Conservation (phyloP, 179 eudicot genomes). For the Gypsophila paniculata region DNA sequence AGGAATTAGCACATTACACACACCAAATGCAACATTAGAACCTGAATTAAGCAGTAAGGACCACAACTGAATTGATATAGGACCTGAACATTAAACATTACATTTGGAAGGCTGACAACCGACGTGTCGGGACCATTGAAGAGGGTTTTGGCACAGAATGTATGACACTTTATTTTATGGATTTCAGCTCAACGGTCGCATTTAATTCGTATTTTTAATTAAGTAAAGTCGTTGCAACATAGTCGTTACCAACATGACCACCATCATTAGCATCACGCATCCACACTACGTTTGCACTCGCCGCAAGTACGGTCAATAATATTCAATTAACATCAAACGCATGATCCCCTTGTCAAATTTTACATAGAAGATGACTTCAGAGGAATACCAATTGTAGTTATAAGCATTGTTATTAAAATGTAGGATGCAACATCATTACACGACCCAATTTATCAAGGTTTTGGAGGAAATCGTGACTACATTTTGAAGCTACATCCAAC, state of each 20-base stretch:
- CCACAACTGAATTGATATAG: not conserved
- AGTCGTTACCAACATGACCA: slow-evolving; percentile 2
- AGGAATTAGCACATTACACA: no score
- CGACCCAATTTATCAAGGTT: no score
- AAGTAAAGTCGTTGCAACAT: not conserved
- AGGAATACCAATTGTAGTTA: no score
- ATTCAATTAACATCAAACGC: slow-evolving; percentile 1
- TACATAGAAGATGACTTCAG: no score
- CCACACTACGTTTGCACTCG: slow-evolving; percentile 8
- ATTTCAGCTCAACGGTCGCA: not conserved
- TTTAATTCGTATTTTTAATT: no score
- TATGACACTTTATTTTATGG: not conserved
- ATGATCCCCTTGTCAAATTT: no score
- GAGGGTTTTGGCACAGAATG: slow-evolving; percentile 11
- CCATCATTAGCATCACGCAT: slow-evolving; percentile 10
- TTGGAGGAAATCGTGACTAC: no score
- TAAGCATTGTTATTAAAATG: no score
- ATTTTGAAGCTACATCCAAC: no score
- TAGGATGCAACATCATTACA: no score
- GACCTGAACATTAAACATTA: slow-evolving; percentile 8
- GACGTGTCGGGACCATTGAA: slow-evolving; percentile 31
- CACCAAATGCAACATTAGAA: slow-evolving; percentile 23
- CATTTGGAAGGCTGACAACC: slow-evolving; percentile 16
- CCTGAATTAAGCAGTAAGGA: slow-evolving; percentile 7
- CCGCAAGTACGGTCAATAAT: not conserved